Base-by-base conservation (phyloP, 768 basidiomycete species). In the Imleria badia region DNA sequence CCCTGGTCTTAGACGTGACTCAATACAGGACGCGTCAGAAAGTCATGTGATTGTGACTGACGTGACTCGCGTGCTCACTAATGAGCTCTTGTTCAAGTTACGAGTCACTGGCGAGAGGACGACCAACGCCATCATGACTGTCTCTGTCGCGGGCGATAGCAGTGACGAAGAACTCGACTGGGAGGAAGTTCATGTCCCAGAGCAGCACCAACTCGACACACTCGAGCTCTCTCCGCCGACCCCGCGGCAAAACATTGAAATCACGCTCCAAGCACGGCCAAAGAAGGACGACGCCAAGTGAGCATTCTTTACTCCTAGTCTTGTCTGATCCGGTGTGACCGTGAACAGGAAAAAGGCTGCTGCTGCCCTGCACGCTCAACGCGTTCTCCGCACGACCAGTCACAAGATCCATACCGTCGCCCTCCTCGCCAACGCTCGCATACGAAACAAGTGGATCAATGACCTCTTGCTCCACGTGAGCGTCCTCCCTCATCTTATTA, bases 381-480 rank as follows among this genome's bases (percentile, higher is more conserved):
- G 94, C 13, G 74, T 86, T 39, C 68, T 85, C 10, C 81, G 94
- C 33, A 81, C 95, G 43, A 82, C 88, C 53, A 85, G 83, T 50
- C 96, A 98, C 75, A 95, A 96, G 72, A 76, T 93, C 14, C 97
- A 99, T 62, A 91, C 93, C 10, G 72, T 95, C 12, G 75, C 81
- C n/a, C 77, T 97, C 14, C 78, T 98, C 13, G 80, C 81, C 14
- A 92, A 87, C 65, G 90, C 86, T 6, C 71, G 77, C 42, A 71
- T 83, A 20, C 82, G 97, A 38, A 98, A 99, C 65, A 75, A 74
- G 54, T 96, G 90, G 89, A 64, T 92, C 14, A 94, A 91, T 50
- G 91, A 97, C 62, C 72, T 76, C 2, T 73, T 96, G 12, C 75
- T 98, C 29, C 93, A 96, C 64, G 95, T 94, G 66, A 48, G 84